Conservation (phyloP, 2,329 filamentous ascomycete species). For the Botrytis sinoallii region DNA sequence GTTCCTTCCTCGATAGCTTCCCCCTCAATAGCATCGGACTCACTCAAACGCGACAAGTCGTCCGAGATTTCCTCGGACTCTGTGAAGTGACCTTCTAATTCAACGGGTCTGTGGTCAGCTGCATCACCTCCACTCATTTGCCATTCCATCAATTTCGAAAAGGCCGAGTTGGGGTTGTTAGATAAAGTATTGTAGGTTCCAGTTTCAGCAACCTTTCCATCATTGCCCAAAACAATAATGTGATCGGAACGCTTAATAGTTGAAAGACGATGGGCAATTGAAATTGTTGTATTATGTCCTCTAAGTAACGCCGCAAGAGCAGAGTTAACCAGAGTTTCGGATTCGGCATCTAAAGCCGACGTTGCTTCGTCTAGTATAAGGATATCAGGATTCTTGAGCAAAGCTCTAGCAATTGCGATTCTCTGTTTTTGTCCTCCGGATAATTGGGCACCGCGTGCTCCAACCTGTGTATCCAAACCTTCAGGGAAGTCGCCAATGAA, state of each 20-base stretch:
- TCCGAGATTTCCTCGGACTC: conserved; percentile 21
- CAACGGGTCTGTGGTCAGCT: conserved; percentile 40
- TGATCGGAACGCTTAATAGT: conserved; percentile 95
- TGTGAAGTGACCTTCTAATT: conserved; percentile 33
- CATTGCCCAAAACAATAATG: conserved; percentile 84
- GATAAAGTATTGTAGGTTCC: conserved; percentile 79
- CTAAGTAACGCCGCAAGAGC: conserved; percentile 77
- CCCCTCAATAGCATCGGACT: conserved; percentile 23
- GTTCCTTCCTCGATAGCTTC: conserved; percentile 25
- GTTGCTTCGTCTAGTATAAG: conserved; percentile 96
- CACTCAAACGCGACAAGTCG: conserved; percentile 24
- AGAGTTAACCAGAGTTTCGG: conserved; percentile 92
- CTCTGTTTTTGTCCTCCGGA: conserved; percentile 97
- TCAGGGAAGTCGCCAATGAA: conserved; percentile 98
- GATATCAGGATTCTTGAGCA: conserved; percentile 95
- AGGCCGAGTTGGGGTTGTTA: conserved; percentile 72
- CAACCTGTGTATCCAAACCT: conserved; percentile 89
- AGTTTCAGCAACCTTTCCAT: conserved; percentile 87
- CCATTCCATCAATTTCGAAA: conserved; percentile 97
- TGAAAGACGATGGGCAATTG: conserved; percentile 90
- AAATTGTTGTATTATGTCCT: conserved; percentile 93
- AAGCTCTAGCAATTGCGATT: conserved; percentile 90
- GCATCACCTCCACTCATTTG: conserved; percentile 85
- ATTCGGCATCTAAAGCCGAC: conserved; percentile 92
- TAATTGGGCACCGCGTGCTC: conserved; percentile 86